Base-by-base conservation (phyloP, 495 filamentous ascomycete species). In the Daldinia vernicosa region DNA sequence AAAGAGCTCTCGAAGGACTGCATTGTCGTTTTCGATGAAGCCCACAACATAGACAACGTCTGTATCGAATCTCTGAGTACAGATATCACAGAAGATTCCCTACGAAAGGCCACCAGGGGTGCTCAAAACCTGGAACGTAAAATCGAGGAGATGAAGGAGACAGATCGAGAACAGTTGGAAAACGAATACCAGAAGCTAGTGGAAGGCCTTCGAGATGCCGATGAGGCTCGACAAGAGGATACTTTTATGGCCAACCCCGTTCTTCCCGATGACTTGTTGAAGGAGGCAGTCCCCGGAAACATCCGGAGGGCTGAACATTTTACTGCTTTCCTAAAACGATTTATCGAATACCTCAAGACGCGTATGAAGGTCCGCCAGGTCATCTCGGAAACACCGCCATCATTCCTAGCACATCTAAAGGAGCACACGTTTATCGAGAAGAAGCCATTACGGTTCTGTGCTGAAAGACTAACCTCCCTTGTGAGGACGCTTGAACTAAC, bases 21-120 rank as follows among this genome's bases (percentile, higher is more conserved):
- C 76, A 99, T 99, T 28, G 92, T 99, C 15, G 96, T 99, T 14
- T 99, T 99, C 71, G 95, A 99, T 76, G 95, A 99, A 74, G 95
- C 95, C 19, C 95, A 99, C 80, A 99, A 99, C 69, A 99, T 99
- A 73, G 95, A 99, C 84, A 99, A 99, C 78, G 95, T 99, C 56
- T 98, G 96, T 78, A 99, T 99, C 67, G 95, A 99, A 74, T 97
- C 95, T 12, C 84, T 98, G 22, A 98, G 95, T 74, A 97, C 97
- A 28, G 95, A 99, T 77, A 84, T 99, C 32, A 98, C 93, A 0
- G 93, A 99, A 77, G 95, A 98, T 70, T 97, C 94, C 0, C 77
- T 99, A 45, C 87, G 93, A 28, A 94, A 90, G 80, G 95, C 95
- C 15, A 93, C 93, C 1, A 84, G 92, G 66, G 96, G 96, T 15